Evolutionary conservation across 2,329 filamentous ascomycete species (phyloP).

Genomic region (Cladorrhinum sp.): DNA sequence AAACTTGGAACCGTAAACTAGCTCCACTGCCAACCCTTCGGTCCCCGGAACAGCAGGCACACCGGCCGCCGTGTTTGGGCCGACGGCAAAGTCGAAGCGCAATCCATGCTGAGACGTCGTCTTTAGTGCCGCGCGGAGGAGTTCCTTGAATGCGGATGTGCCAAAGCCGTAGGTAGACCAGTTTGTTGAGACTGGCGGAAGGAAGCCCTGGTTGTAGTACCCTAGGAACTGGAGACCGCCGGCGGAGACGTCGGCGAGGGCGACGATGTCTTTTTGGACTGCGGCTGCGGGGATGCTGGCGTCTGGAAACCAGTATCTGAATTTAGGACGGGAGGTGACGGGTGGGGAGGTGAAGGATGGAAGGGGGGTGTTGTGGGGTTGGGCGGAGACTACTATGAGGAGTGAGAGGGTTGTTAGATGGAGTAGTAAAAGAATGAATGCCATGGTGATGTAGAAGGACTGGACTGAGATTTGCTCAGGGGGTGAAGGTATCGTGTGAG

Average conservation of each 20-base stretch:
- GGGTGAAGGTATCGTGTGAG: no score
- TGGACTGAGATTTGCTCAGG: background rate
- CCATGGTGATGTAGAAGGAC: background rate
- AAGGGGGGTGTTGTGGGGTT: background rate
- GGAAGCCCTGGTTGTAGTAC: constrained; percentile 30
- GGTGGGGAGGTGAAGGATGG: constrained; percentile 14
- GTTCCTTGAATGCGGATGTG: constrained; percentile 28
- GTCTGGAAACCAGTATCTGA: constrained; percentile 31
- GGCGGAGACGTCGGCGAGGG: constrained; percentile 19
- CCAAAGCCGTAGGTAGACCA: constrained; percentile 42
- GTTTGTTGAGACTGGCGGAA: constrained; percentile 24
- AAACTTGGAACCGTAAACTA: constrained; percentile 18
- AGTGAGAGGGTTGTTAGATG: background rate
- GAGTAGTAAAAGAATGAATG: background rate
- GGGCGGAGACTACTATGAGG: background rate
- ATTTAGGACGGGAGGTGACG: constrained; percentile 18
- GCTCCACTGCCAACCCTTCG: constrained; percentile 22
- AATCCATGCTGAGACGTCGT: constrained; percentile 16
- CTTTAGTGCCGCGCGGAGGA: constrained; percentile 21
- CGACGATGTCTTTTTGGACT: constrained; percentile 23
- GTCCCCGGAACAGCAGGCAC: constrained; percentile 24
- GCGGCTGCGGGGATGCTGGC: constrained; percentile 21
- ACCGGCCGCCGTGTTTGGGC: constrained; percentile 26
- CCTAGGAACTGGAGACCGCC: constrained; percentile 30
- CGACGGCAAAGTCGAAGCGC: constrained; percentile 27